Percentiles rank a stretch among this genome's conserved stretches.
Conservation (phyloP, 805 yeast genomes). For the Pichia exigua region DNA sequence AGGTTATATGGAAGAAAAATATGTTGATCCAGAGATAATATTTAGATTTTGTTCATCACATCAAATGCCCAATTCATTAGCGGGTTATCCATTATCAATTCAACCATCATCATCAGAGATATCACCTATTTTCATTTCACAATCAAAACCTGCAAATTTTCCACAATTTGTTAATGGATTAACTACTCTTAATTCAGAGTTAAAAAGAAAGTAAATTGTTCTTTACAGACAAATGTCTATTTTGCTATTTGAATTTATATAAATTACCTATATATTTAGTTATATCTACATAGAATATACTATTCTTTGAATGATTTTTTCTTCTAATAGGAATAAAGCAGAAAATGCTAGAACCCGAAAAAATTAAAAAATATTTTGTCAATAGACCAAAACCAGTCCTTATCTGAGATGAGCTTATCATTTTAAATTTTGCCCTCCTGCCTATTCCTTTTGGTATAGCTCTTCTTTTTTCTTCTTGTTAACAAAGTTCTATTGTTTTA, state of each 20-base stretch:
- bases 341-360: background rate
- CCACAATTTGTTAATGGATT: slow-evolving; percentile 1
- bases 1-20: background rate
- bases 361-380: background rate
- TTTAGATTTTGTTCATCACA: slow-evolving; percentile 7
- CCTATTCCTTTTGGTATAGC: background rate
- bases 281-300: background rate
- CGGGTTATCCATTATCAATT: slow-evolving; percentile 8
- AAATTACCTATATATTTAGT: background rate
- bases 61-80: slow-evolving; percentile 6
- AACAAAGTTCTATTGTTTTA: background rate
- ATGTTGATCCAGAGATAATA: slow-evolving; percentile 8
- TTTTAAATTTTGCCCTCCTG: background rate
- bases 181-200: background rate
- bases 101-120: background rate
- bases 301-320: too few relatives aligned
- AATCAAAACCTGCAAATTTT: slow-evolving; percentile 2
- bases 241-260: background rate
- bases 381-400: background rate
- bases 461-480: background rate
- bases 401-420: background rate
- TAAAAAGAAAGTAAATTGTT: background rate
- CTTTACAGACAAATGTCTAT: too few relatives aligned
- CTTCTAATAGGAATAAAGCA: background rate
- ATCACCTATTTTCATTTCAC: slow-evolving; percentile 2